Evolutionary conservation across 177 flowering plant species (phyloP).

Genomic region (Vitis hybrid): DNA sequence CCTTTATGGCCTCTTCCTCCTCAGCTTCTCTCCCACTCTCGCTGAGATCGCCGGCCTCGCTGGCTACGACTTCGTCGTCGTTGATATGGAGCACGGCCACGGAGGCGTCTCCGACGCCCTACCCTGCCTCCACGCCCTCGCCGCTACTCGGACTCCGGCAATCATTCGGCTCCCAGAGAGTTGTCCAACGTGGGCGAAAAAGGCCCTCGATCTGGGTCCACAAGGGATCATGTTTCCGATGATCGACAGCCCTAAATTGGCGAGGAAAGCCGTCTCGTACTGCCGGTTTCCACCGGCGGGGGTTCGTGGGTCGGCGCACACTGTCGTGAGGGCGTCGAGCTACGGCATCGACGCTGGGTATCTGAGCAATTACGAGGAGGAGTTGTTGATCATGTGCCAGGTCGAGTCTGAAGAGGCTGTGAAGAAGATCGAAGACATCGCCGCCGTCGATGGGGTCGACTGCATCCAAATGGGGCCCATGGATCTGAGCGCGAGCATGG

Average conservation of each 20-base stretch:
- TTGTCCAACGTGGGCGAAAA: constrained; percentile 72
- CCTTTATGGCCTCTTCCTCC: constrained; percentile 86
- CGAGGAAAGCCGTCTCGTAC: constrained; percentile 71
- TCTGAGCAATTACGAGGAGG: constrained; percentile 58
- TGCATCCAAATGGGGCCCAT: constrained; percentile 91
- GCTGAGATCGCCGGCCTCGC: constrained; percentile 85
- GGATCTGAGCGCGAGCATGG: constrained; percentile 88
- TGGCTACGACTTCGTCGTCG: constrained; percentile 85
- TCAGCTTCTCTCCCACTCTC: constrained; percentile 77
- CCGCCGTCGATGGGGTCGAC: constrained; percentile 87
- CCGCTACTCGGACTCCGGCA: constrained; percentile 60
- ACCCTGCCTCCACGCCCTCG: constrained; percentile 69
- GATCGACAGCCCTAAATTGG: constrained; percentile 64
- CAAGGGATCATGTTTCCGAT: constrained; percentile 95
- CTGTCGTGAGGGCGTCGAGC: constrained; percentile 70
- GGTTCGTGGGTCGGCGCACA: constrained; percentile 84
- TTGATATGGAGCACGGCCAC: constrained; percentile 93
- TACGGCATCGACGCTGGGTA: constrained; percentile 85
- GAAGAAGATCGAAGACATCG: constrained; percentile 67
- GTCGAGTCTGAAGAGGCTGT: constrained; percentile 70
- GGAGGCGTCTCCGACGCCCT: constrained; percentile 79
- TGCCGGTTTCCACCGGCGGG: constrained; percentile 84
- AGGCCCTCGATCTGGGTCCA: constrained; percentile 92
- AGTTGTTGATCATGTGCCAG: constrained; percentile 85
- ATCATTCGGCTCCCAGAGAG: constrained; percentile 76